Percentiles rank a stretch among this genome's conserved stretches.
Conservation (phyloP, 306 rosid genomes). For the Cucurbita moschata region DNA sequence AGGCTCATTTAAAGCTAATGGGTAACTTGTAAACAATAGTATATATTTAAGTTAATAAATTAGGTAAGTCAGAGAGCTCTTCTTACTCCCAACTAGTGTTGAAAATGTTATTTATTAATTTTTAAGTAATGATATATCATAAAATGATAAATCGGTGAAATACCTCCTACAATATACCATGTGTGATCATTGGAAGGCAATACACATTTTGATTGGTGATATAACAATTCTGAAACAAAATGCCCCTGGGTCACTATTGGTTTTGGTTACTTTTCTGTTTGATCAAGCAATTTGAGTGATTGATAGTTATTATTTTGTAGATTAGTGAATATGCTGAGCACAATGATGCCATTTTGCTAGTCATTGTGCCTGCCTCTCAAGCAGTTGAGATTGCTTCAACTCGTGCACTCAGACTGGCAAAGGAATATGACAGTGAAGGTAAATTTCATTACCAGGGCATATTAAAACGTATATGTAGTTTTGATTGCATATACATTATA, state of each 20-base stretch:
- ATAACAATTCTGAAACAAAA: neutral
- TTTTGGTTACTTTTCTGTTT: neutral
- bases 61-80: neutral
- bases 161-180: neutral
- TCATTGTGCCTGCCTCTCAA: slow-evolving; percentile 84
- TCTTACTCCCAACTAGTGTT: neutral
- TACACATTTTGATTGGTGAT: neutral
- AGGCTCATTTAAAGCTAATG: neutral
- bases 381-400: slow-evolving; percentile 84
- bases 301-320: slow-evolving; percentile 22
- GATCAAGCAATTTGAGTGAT: neutral
- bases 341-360: slow-evolving; percentile 81
- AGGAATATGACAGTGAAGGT: slow-evolving; percentile 91
- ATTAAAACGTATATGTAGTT: neutral
- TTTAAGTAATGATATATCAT: neutral
- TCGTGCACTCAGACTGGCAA: slow-evolving; percentile 67
- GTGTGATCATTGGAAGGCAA: neutral
- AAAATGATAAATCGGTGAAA: neutral
- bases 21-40: neutral
- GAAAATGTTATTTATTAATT: neutral
- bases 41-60: neutral
- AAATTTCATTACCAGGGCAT: neutral
- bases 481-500: neutral
- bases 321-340: slow-evolving; percentile 83
- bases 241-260: neutral